These are phyloP conservation scores for Suhomyces tanzawaensis DNA, from an alignment of 805 yeast genomes.

Conservation along the genomic window DNA sequence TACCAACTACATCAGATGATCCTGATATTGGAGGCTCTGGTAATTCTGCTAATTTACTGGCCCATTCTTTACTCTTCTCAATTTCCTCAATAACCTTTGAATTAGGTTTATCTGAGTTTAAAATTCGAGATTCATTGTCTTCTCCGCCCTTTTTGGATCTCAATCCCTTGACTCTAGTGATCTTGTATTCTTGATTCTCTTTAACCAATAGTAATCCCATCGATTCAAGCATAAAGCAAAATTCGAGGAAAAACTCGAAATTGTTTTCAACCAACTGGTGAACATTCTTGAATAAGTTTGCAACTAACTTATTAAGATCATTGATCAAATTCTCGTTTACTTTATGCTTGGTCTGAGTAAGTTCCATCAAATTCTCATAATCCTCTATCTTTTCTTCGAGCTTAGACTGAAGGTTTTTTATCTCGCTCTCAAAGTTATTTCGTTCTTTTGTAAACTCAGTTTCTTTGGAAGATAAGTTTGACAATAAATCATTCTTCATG, in stretches of 20 bases:
- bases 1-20: background rate
- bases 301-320: slow-evolving; percentile 22
- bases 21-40: background rate
- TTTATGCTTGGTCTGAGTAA: slow-evolving; percentile 28
- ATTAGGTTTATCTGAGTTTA: slow-evolving; percentile 25
- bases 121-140: slow-evolving; percentile 17
- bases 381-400: slow-evolving; percentile 47
- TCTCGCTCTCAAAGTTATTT: slow-evolving; percentile 46
- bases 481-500: slow-evolving; percentile 62
- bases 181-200: slow-evolving; percentile 38
- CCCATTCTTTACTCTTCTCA: slow-evolving; percentile 46
- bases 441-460: slow-evolving; percentile 56
- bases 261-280: slow-evolving; percentile 16
- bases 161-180: slow-evolving; percentile 79
- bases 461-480: slow-evolving; percentile 67
- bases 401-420: slow-evolving; percentile 41
- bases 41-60: background rate
- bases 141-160: slow-evolving; percentile 43
- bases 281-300: slow-evolving; percentile 14
- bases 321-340: slow-evolving; percentile 27
- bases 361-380: slow-evolving; percentile 42
- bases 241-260: slow-evolving; percentile 37
- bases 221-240: slow-evolving; percentile 62
- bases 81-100: slow-evolving; percentile 43
- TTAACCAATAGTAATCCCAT: slow-evolving; percentile 70